phyloP scores from a whole-genome alignment of 169 alveolate genomes.

The Cryptosporidium meleagridis region DNA sequence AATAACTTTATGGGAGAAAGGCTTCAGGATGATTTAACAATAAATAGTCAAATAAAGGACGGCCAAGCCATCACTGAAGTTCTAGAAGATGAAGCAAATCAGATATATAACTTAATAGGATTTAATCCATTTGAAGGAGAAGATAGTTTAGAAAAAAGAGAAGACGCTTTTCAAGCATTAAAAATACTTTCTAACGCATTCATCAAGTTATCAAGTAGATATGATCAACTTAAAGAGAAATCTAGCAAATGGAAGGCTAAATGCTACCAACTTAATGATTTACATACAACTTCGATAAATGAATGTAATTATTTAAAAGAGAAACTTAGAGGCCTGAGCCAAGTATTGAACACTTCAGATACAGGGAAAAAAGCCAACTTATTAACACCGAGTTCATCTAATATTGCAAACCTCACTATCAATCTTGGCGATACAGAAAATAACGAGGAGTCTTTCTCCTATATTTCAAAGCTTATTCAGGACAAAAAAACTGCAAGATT shows the following conservation, averaged over 20 bases:
- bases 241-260: slow-evolving; percentile 26
- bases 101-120: slow-evolving; percentile 33
- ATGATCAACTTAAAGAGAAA: slow-evolving; percentile 14
- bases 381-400: neutral
- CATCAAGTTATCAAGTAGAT: slow-evolving; percentile 10
- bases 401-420: neutral
- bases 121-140: slow-evolving; percentile 53
- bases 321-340: neutral
- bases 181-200: slow-evolving; percentile 42
- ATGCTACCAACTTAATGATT: slow-evolving; percentile 50
- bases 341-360: neutral
- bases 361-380: neutral
- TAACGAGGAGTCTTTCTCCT: slow-evolving; percentile 20
- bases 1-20: slow-evolving; percentile 4
- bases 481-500: slow-evolving; percentile 2
- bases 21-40: slow-evolving; percentile 11
- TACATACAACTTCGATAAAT: slow-evolving; percentile 2
- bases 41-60: neutral
- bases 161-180: slow-evolving; percentile 26
- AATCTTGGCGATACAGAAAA: neutral
- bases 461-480: slow-evolving; percentile 24
- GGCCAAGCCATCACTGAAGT: too few relatives aligned
- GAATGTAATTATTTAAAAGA: slow-evolving; percentile 21
- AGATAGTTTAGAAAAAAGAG: neutral
- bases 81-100: slow-evolving; percentile 12